Conservation (phyloP, 768 basidiomycete species). For the Phallus indusiatus region DNA sequence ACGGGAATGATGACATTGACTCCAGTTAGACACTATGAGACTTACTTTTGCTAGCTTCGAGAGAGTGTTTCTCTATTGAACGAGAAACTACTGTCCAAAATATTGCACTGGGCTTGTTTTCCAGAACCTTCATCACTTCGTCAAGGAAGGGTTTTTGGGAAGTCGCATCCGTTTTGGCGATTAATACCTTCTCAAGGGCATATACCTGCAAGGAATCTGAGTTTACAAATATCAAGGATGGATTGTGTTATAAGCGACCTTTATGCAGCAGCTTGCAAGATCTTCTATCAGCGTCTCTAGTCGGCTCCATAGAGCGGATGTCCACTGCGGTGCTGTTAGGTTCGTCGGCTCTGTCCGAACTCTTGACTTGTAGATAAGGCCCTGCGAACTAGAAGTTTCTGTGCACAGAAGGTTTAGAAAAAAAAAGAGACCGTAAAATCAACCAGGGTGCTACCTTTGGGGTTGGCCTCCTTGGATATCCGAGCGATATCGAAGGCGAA, state of each 20-base stretch:
- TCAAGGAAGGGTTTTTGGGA: constrained; percentile 79
- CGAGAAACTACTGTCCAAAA: constrained; percentile 84
- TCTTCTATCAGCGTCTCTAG: constrained; percentile 80
- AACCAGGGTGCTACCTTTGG: constrained; percentile 49
- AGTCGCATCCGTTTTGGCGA: constrained; percentile 74
- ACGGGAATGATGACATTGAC: background rate
- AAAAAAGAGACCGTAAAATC: background rate
- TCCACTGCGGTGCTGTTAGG: constrained; percentile 79
- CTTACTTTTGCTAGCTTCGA: constrained; percentile 72
- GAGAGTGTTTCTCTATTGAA: constrained; percentile 72
- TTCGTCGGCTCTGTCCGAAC: constrained; percentile 87
- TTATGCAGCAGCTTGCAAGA: constrained; percentile 85
- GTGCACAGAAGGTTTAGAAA: background rate
- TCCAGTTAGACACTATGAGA: background rate
- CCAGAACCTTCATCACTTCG: constrained; percentile 90
- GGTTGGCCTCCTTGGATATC: constrained; percentile 77
- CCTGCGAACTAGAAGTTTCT: constrained; percentile 19
- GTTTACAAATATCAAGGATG: background rate
- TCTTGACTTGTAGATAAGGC: constrained; percentile 70
- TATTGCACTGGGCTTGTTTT: constrained; percentile 81
- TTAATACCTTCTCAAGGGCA: constrained; percentile 87
- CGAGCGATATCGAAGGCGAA: constrained; percentile 78
- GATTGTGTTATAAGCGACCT: constrained; percentile 35
- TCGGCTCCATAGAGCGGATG: constrained; percentile 68
- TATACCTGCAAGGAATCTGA: constrained; percentile 53